Evolutionary conservation across 176 grass and related monocot species (phyloP).

Genomic region (Hordeum vulgare): MorexV3_pseudomolecules_assembly NC_058521.1:163666544-163667043

Average conservation of each 20-base stretch:
- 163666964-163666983: neutral
- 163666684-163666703: slow-evolving; percentile 1
- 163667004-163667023: neutral
- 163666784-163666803: neutral
- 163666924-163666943: neutral
- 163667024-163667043: neutral
- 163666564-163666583: neutral
- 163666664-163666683: neutral
- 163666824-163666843: neutral
- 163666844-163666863: neutral
- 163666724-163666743: neutral
- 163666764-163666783: neutral
- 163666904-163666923: neutral
- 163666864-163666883: neutral
- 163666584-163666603: neutral
- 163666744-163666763: neutral
- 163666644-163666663: neutral
- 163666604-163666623: neutral
- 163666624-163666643: neutral
- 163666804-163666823: neutral
- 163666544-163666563: neutral
- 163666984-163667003: neutral
- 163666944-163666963: neutral
- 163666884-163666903: neutral
- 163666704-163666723: slow-evolving; percentile 11